These are phyloP conservation scores for Microbotryum intermedium DNA, from an alignment of 1,284 basidiomycete species.

Conservation along the genomic window DNA sequence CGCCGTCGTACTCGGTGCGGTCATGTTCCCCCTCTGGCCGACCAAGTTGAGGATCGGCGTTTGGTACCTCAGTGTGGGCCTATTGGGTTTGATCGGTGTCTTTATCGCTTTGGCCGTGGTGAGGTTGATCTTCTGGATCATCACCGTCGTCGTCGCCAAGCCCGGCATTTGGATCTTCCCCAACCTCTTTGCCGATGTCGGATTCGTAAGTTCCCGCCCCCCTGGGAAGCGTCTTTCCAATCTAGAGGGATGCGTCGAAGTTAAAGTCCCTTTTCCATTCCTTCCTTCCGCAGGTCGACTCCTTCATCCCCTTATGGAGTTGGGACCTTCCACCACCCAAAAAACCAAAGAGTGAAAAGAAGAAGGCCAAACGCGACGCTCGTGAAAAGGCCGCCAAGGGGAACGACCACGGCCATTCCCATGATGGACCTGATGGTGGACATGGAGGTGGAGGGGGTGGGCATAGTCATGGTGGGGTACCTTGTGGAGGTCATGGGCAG, in stretches of 20 bases:
- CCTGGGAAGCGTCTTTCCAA: background rate
- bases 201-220: slow-evolving; percentile 64
- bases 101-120: slow-evolving; percentile 90
- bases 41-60: slow-evolving; percentile 86
- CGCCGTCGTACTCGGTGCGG: slow-evolving; percentile 83
- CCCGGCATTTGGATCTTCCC: slow-evolving; percentile 99
- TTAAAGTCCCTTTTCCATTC: background rate
- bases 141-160: slow-evolving; percentile 74
- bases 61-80: slow-evolving; percentile 85
- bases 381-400: slow-evolving; percentile 45
- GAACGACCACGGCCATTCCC: background rate
- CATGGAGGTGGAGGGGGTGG: background rate
- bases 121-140: slow-evolving; percentile 85
- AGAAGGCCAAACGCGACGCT: slow-evolving; percentile 46
- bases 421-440: background rate
- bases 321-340: slow-evolving; percentile 81
- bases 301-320: slow-evolving; percentile 94
- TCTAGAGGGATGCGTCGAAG: no score
- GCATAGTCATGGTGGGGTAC: background rate
- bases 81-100: slow-evolving; percentile 77
- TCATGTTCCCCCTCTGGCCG: slow-evolving; percentile 99
- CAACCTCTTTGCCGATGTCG: slow-evolving; percentile 94
- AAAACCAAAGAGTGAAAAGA: slow-evolving; percentile 45
- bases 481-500: background rate
- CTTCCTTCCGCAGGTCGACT: slow-evolving; percentile 64